Percentiles rank a stretch among this genome's conserved stretches.
Conservation (phyloP, 164 flowering plant genomes). For the Sedum album region DNA sequence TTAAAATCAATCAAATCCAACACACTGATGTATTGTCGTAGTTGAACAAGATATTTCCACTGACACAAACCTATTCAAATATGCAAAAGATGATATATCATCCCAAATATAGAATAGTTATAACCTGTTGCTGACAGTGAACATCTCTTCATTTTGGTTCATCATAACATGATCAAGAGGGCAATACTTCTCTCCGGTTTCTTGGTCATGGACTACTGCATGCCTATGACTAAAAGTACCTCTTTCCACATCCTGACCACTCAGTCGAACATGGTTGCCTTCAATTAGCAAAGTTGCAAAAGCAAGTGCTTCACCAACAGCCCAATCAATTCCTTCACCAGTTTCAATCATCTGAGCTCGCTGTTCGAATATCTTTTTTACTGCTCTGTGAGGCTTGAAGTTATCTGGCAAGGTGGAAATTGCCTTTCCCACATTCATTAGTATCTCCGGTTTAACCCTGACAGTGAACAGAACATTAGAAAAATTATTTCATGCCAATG, state of each 20-base stretch:
- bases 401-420: slow-evolving; percentile 71
- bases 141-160: slow-evolving; percentile 92
- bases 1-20: neutral
- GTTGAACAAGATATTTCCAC: neutral
- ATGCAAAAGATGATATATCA: slow-evolving; percentile 13
- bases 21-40: slow-evolving; percentile 11
- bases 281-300: slow-evolving; percentile 93
- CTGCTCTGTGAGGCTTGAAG: slow-evolving; percentile 90
- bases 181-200: slow-evolving; percentile 80
- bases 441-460: slow-evolving; percentile 92
- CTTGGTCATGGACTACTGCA: slow-evolving; percentile 93
- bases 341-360: slow-evolving; percentile 95
- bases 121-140: slow-evolving; percentile 98
- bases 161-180: slow-evolving; percentile 78
- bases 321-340: slow-evolving; percentile 97
- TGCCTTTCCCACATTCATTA: slow-evolving; percentile 91
- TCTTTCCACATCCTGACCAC: slow-evolving; percentile 99
- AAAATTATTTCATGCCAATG: neutral
- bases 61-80: neutral
- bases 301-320: slow-evolving; percentile 91
- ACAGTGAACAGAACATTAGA: slow-evolving; percentile 13
- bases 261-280: slow-evolving; percentile 94
- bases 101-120: slow-evolving; percentile 50
- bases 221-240: slow-evolving; percentile 99
- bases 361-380: slow-evolving; percentile 80